These are phyloP conservation scores for Cochlearia excelsa DNA, from an alignment of 345 rosid species.

Conservation along the genomic window DNA sequence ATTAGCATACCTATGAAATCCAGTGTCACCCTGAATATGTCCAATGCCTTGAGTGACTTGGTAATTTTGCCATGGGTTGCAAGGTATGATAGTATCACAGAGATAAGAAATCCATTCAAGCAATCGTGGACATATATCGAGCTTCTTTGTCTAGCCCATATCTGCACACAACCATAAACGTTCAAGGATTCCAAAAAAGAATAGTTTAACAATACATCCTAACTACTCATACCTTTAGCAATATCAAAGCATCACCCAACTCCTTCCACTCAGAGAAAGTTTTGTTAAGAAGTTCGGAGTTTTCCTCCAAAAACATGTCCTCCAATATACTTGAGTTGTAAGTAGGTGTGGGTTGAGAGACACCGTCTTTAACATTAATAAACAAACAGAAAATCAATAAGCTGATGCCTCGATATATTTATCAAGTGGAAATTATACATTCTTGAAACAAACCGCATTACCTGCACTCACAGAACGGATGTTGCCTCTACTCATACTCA, in stretches of 20 bases:
- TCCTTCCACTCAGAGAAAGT: conserved; percentile 59
- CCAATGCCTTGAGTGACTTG: conserved; percentile 64
- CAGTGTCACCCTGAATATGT: conserved; percentile 64
- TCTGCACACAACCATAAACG: conserved; percentile 43
- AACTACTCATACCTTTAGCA: conserved; percentile 59
- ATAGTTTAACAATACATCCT: conserved; percentile 15
- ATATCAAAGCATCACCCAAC: conserved; percentile 62
- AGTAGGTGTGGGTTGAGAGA: conserved; percentile 55
- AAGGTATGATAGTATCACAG: conserved; percentile 69
- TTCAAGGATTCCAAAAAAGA: conserved; percentile 1
- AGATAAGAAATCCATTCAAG: conserved; percentile 73
- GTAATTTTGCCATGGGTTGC: conserved; percentile 52
- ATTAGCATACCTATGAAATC: conserved; percentile 66
- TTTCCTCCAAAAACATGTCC: conserved; percentile 72
- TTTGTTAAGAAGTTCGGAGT: conserved; percentile 52
- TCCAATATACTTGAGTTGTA: conserved; percentile 85
- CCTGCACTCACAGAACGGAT: conserved; percentile 63
- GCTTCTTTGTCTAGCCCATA: conserved; percentile 87
- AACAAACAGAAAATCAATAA: conserved; percentile 12
- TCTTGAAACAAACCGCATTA: conserved; percentile 25
- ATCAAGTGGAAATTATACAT: background rate
- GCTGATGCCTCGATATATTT: conserved; percentile 1
- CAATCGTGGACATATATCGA: conserved; percentile 72
- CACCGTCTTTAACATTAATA: conserved; percentile 43
- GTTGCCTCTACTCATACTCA: conserved; percentile 67